A percentile compares a stretch with the other conserved stretches of the same genome.
These are phyloP conservation scores for Pistacia integerrima DNA, from an alignment of 345 rosid species.

Conservation along the genomic window DNA sequence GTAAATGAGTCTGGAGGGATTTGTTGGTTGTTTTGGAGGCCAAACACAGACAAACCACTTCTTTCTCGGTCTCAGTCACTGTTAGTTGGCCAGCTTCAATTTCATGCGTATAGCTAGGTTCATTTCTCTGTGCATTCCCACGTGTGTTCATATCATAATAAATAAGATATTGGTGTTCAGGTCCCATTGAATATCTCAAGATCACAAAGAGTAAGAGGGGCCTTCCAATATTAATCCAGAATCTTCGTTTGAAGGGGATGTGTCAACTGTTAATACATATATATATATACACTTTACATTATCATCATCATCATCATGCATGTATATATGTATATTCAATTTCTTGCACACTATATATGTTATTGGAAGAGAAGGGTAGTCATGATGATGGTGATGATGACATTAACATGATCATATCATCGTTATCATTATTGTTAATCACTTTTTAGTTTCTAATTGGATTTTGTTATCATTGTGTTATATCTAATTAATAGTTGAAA, in stretches of 20 bases:
- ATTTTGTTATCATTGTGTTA: slow-evolving; percentile 11
- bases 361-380: not conserved
- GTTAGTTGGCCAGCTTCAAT: not conserved
- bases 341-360: too few species aligned
- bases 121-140: slow-evolving; percentile 8
- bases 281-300: not conserved
- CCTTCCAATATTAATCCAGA: slow-evolving; percentile 3
- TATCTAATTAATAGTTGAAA: not conserved
- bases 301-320: too few species aligned
- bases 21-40: slow-evolving; percentile 57
- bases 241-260: slow-evolving; percentile 2
- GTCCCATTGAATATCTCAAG: not conserved
- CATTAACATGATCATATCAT: slow-evolving; percentile 15
- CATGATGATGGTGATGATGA: slow-evolving; percentile 3
- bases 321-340: too few species aligned
- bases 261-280: slow-evolving; percentile 1
- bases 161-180: not conserved
- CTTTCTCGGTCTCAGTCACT: not conserved
- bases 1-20: slow-evolving; percentile 32
- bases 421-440: slow-evolving; percentile 8
- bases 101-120: slow-evolving; percentile 1
- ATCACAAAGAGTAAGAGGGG: not conserved
- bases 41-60: slow-evolving; percentile 33
- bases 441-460: slow-evolving; percentile 16
- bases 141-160: not conserved